Percentiles rank a stretch among this genome's conserved stretches.
These are phyloP conservation scores for Claviceps maximensis DNA, from an alignment of 2,329 filamentous ascomycete genomes.

Conservation along the genomic window DNA sequence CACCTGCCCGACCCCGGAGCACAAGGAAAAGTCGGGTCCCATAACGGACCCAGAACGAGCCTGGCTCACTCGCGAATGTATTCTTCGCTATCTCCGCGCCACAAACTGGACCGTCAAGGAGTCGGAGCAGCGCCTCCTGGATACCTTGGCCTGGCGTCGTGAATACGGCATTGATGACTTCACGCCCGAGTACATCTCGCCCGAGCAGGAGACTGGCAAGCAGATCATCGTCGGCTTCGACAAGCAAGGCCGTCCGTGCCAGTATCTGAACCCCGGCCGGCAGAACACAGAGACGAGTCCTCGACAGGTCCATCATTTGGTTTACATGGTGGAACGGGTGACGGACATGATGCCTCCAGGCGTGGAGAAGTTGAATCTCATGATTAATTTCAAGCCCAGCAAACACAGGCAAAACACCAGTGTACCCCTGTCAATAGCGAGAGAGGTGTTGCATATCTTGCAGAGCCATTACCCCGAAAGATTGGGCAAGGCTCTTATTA, in stretches of 20 bases:
- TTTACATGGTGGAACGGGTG: constrained; percentile 88
- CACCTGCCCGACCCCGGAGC: constrained; percentile 25
- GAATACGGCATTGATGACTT: constrained; percentile 75
- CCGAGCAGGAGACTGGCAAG: constrained; percentile 95
- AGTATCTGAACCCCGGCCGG: constrained; percentile 77
- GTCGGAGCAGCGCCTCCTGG: constrained; percentile 64
- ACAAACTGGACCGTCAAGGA: constrained; percentile 77
- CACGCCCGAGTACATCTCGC: constrained; percentile 75
- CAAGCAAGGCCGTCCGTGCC: constrained; percentile 69
- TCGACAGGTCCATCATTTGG: constrained; percentile 81
- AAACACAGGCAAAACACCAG: constrained; percentile 59
- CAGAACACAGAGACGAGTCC: constrained; percentile 87
- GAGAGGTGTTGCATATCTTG: constrained; percentile 77
- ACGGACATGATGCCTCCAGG: constrained; percentile 78
- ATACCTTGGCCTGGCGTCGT: constrained; percentile 75
- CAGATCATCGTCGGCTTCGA: constrained; percentile 84
- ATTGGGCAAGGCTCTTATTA: constrained; percentile 75
- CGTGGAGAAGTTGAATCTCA: constrained; percentile 72
- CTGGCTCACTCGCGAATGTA: constrained; percentile 85
- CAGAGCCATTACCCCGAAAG: constrained; percentile 95
- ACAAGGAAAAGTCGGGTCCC: constrained; percentile 46
- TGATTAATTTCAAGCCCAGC: constrained; percentile 84
- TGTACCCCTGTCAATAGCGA: constrained; percentile 61
- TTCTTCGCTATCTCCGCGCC: constrained; percentile 84
- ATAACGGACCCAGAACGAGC: constrained; percentile 70